Percentiles rank a stretch among this genome's conserved stretches.
Conservation (phyloP, 768 basidiomycete species). For the Rhizopogon salebrosus region DNA sequence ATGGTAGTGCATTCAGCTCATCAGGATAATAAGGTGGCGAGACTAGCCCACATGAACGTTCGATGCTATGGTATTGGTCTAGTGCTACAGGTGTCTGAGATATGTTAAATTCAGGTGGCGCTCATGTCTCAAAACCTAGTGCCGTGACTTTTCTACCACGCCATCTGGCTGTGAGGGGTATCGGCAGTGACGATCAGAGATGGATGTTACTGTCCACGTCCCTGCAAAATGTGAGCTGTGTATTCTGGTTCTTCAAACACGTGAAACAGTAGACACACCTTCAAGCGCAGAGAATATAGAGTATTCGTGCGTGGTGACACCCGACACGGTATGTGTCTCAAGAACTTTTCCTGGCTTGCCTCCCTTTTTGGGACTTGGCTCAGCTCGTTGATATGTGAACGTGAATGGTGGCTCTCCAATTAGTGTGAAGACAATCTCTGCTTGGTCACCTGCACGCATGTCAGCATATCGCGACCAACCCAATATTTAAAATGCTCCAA, state of each 20-base stretch:
- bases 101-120: constrained; percentile 12
- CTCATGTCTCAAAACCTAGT: constrained; percentile 6
- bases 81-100: constrained; percentile 21
- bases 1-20: not conserved
- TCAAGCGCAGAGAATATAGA: constrained; percentile 90
- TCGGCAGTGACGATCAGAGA: constrained; percentile 85
- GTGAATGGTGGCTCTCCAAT: constrained; percentile 93
- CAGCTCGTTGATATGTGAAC: constrained; percentile 89
- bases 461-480: not conserved
- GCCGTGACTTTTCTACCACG: constrained; percentile 30
- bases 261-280: constrained; percentile 43
- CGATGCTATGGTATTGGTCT: constrained; percentile 4
- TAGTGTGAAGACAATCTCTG: constrained; percentile 88
- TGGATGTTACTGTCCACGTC: constrained; percentile 89
- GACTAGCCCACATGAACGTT: not conserved
- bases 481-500: constrained; percentile 11
- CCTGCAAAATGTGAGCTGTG: constrained; percentile 36
- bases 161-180: constrained; percentile 71
- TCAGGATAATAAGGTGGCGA: not conserved
- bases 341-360: constrained; percentile 72
- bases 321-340: constrained; percentile 87
- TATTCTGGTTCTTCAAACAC: not conserved
- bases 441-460: constrained; percentile 67
- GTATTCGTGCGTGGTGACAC: constrained; percentile 69
- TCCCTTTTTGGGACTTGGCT: constrained; percentile 62